Evolutionary conservation across 202 grass and related monocot genomes (phyloP).

Genomic region (Carex sylvatica): DNA sequence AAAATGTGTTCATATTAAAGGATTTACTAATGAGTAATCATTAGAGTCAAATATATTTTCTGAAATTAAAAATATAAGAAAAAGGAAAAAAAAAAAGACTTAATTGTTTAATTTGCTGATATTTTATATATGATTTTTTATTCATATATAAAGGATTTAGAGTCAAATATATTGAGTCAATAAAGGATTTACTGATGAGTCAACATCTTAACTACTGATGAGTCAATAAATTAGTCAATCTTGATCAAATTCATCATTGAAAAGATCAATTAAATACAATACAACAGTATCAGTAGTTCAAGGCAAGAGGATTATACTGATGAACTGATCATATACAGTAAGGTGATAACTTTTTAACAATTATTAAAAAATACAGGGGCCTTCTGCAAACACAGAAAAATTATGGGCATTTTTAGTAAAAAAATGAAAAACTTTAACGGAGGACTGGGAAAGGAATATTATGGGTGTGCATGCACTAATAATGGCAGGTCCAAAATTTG

Average conservation of each 20-base stretch:
- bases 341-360: neutral
- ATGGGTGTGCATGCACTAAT: neutral
- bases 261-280: neutral
- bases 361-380: neutral
- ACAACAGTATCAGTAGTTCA: neutral
- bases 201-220: too few relatives aligned
- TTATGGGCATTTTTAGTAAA: neutral
- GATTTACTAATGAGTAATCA: too few relatives aligned
- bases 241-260: neutral
- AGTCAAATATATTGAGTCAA: too few relatives aligned
- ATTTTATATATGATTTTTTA: too few relatives aligned
- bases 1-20: too few relatives aligned
- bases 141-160: too few relatives aligned
- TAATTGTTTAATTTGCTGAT: too few relatives aligned
- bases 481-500: neutral
- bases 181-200: too few relatives aligned
- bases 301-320: neutral
- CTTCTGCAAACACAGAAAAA: neutral
- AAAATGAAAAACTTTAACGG: neutral
- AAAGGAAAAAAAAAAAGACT: too few relatives aligned
- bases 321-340: neutral
- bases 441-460: neutral
- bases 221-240: too few relatives aligned
- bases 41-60: too few relatives aligned
- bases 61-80: too few relatives aligned